These are phyloP conservation scores for Leishmania braziliensis DNA, from an alignment of 208 protist genomes.

Conservation along the genomic window DNA sequence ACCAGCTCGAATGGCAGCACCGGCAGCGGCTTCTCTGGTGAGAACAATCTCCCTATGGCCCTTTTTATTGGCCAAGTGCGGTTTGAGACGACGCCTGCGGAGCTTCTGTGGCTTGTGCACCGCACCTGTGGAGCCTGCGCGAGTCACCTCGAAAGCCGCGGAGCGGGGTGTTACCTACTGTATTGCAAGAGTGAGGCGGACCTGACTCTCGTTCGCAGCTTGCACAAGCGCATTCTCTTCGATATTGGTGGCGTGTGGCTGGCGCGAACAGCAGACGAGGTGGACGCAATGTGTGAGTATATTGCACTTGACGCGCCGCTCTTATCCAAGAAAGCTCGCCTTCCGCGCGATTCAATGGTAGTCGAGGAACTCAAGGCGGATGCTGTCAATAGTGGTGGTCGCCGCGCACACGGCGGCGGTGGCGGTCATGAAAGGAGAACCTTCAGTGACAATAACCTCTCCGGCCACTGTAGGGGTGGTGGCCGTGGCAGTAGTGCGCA, in stretches of 20 bases:
- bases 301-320: slow-evolving; percentile 66
- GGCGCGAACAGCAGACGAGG: slow-evolving; percentile 66
- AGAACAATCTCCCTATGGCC: slow-evolving; percentile 27
- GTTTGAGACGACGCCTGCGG: slow-evolving; percentile 77
- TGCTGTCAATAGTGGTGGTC: slow-evolving; percentile 7
- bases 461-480: slow-evolving; percentile 1
- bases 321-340: slow-evolving; percentile 57
- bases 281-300: slow-evolving; percentile 79
- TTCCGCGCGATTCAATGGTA: slow-evolving; percentile 82
- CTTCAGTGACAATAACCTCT: slow-evolving; percentile 1
- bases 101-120: slow-evolving; percentile 82
- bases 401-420: slow-evolving; percentile 17
- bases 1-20: slow-evolving; percentile 11
- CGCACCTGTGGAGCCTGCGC: slow-evolving; percentile 62
- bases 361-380: slow-evolving; percentile 81
- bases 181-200: slow-evolving; percentile 70
- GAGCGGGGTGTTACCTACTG: slow-evolving; percentile 78
- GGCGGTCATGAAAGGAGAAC: slow-evolving; percentile 19
- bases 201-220: slow-evolving; percentile 54
- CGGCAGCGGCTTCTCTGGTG: slow-evolving; percentile 11
- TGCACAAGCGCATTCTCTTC: slow-evolving; percentile 87
- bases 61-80: slow-evolving; percentile 88
- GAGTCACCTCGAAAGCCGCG: slow-evolving; percentile 67
- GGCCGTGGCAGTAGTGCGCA: not conserved
- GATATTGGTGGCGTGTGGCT: slow-evolving; percentile 84